Base-by-base conservation (phyloP, 208 protist species). In the Leishmania martiniquensis region DNA sequence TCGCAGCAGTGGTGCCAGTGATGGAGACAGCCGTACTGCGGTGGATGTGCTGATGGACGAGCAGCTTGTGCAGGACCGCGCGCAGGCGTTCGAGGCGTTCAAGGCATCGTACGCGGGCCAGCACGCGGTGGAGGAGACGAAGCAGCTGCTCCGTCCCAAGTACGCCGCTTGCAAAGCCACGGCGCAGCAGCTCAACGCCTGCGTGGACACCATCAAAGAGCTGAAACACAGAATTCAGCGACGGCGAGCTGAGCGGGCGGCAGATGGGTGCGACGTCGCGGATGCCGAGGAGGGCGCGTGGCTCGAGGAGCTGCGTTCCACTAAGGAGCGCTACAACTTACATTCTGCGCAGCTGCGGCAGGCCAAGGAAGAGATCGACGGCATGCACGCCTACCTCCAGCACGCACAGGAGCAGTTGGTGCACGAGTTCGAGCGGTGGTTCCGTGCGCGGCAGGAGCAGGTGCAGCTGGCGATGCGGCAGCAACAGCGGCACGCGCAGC, bases 301-400 rank as follows among this genome's bases (percentile, higher is more conserved):
- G 72, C 78, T 88, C 32, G 83, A 71, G 39, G 45, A 77, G 72
- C 76, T 88, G 63, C 22, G 60, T 74, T 44, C 55, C n/a, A 51
- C 59, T 1, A 94, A 95, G 75, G 75, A 82, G 22, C 6, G 34
- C 60, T 97, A 97, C 82, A 93, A 94, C 70, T 60, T 82, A 5
- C 66, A 91, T 7, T 88, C 85, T 0, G 73, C 75, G 9, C 76
- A 80, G 44, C 80, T 97, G 49, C 78, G 86, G 5, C 62, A 71
- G 42, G 90, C 94, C 70, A 98, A 97, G 85, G 93, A 96, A 70
- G 85, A 87, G 6, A 94, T 96, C 66, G 95, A 98, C 52, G 85
- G 87, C 60, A 96, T 98, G 89, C 91, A 98, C 63, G 72, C 88
- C 5, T 96, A 95, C 72, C 86, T 98, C 85, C 95, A 95, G 81